These are phyloP conservation scores for Kentomonas sorsogonicus DNA, from an alignment of 208 protist genomes.

Conservation along the genomic window DNA sequence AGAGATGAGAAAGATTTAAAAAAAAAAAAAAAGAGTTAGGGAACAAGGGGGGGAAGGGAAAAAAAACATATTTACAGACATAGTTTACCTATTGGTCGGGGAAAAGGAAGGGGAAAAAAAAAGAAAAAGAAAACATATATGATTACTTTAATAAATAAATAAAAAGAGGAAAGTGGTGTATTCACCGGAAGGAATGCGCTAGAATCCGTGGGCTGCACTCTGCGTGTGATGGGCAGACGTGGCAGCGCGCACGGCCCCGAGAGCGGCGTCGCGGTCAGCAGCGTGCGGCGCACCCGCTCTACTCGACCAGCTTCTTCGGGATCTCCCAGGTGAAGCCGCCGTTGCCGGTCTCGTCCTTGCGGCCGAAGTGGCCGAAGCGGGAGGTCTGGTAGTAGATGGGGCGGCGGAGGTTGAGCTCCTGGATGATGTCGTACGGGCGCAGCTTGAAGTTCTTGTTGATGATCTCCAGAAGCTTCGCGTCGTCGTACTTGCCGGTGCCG, in stretches of 20 bases:
- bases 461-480: slow-evolving; percentile 68
- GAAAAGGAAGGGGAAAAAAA: too few species aligned
- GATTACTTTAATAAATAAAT: slow-evolving; percentile 9
- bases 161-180: slow-evolving; percentile 9
- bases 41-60: background rate
- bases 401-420: slow-evolving; percentile 92
- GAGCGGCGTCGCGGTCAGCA: too few species aligned
- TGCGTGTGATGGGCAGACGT: background rate
- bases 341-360: slow-evolving; percentile 78
- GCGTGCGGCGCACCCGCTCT: slow-evolving; percentile 1
- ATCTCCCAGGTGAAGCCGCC: slow-evolving; percentile 98
- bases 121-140: slow-evolving; percentile 1
- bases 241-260: too few species aligned
- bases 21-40: slow-evolving; percentile 17
- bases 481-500: slow-evolving; percentile 91
- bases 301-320: slow-evolving; percentile 93
- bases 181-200: background rate
- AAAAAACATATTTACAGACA: slow-evolving; percentile 2
- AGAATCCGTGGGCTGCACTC: background rate
- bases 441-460: slow-evolving; percentile 99
- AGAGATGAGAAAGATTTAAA: slow-evolving; percentile 8
- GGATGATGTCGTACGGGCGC: slow-evolving; percentile 96
- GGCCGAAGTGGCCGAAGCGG: slow-evolving; percentile 98
- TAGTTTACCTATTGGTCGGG: slow-evolving; percentile 4
- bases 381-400: slow-evolving; percentile 98